Evolutionary conservation across 495 filamentous ascomycete species (phyloP), one percentile per base, ranked within the genome.

Genomic region (Usnea hakonensis): DNA sequence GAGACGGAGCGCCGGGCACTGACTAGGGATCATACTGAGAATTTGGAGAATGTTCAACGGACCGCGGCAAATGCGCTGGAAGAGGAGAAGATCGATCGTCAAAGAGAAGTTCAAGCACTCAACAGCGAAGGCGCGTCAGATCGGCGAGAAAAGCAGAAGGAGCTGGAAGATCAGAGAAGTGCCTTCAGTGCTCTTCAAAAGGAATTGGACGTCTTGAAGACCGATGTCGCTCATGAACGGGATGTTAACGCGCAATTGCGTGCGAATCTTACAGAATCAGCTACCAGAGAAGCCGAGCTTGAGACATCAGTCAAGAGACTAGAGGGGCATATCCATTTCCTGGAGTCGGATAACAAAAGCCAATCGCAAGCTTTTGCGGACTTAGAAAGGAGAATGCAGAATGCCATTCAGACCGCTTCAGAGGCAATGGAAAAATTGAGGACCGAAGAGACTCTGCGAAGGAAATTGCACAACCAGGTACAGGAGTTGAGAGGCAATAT

Each of bases 401-500:
- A 92, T 41, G 91, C 91, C 0, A 72, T 88, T 35, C 79, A 81
- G 35, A 77, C 85, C 36, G 88, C 85, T 5, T 82, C 86, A 35
- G 79, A 82, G 46, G 84, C 86, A 4, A 86, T 90, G 56, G 87
- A 90, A 61, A 96, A 93, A 70, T 76, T 99, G 35, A 87, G 94
- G 55, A 87, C 83, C 60, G 94, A 99, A 72, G 94, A 99, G 71
- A 95, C 90, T 1, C 76, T 96, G 28, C 83, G 94, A 33, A 85
- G 95, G 41, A 92, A 94, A 67, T 83, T 99, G 13, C 95, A 97
- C 77, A 97, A 97, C 71, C 92, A 96, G 72, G 91, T 97, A 40
- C 92, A 97, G 71, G 95, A 99, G 67, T 81, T 99, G n/a, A 96
- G 96, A 73, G 94, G 94, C 60, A 99, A 99, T 67, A 99, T 99